Base-by-base conservation (phyloP, 441 rosid species). In the Jatropha podagrica region DNA sequence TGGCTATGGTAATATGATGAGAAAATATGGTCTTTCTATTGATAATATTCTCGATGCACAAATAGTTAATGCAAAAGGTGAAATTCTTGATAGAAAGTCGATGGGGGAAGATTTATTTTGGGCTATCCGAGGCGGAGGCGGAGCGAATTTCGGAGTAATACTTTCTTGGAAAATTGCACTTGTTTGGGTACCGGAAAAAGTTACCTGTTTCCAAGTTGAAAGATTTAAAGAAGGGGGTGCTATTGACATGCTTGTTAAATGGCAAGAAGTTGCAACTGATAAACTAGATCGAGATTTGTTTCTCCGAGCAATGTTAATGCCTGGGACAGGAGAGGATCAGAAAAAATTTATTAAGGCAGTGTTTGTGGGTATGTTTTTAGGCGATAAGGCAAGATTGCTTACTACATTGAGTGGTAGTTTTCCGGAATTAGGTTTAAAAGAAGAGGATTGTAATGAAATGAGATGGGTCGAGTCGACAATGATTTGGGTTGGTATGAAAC, bases 71-170 rank as follows among this genome's bases (percentile, higher is more conserved):
- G 88, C 72, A 1, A 74, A 79, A 13, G 97, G 93, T 15, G 58
- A 23, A 70, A 60, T 83, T 11, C 59, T 76, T 0, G 75, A 90
- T 75, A 76, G 95, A 72, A 75, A 48, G 69, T 13, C 83, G 0
- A 92, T 86, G 91, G 91, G 88, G 6, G 88, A 86, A 51, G 89
- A 86, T 18, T 69, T 85, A 48, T 90, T 92, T 17, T 92, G 95
- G 97, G 95, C 93, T 0, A 83, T 90, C 1, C 77, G 88, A 79
- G 97, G 97, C 0, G 95, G 93, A 7, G 95, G 97, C 41, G 92
- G 87, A 0, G 91, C 90, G 5, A 90, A 90, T 71, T 92, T 90
- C 15, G 89, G 93, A 0, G 85, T 89, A 61, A 74, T 92, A 52
- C 81, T 92, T 51, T 81, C 88, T 3, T 92, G 88, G 86, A 87